Base-by-base conservation (phyloP, 192 early-diverging fungal genomes). In the Podila horticola region DNA sequence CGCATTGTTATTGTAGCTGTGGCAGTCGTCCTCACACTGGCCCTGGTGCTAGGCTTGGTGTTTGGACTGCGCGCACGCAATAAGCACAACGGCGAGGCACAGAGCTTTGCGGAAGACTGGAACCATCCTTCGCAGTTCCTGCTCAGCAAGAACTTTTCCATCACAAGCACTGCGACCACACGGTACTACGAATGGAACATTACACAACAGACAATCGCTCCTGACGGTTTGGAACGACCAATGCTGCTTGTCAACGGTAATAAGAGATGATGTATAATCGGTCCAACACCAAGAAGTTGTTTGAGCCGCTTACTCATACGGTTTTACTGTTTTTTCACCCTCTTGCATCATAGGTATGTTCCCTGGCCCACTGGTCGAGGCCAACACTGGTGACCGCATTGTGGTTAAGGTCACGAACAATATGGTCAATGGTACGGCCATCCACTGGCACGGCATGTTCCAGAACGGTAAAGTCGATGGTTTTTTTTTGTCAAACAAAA, bases 161-260 rank as follows among this genome's bases (percentile, higher is more conserved):
- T 76, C 45, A 76, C 55, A 20, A 64, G 28, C 5, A 36, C 62
- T 1, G 62, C 67, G 11, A 76, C 74, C 0, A 70, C 68, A 10
- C 74, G 68, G 2, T 59, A 64, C 17, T 76, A 76, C 61, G 67
- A 76, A 1, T 79, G 75, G 75, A 79, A 64, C 31, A 57, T 79
- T 17, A 41, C 69, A 10, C 64, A 79, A 41, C 64, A 66, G 30
- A 79, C 69, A 26, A 71, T 71, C 24, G 68, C 75, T 2, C 92
- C 92, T 7, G 92, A 95, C 84, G 90, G 90, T 36, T 79, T 75
- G 58, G 87, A 88, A 61, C 87, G 90, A 19, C 84, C 75, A 13
- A 92, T 93, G 26, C 86, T 75, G 30, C 87, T 89, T 22, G 91
- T 91, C 48, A 93, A 93, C 67, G 89, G 88, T n/a, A 66, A 66